Base-by-base conservation (phyloP, 2,329 filamentous ascomycete genomes). In the Aspergillus amoenus region DNA sequence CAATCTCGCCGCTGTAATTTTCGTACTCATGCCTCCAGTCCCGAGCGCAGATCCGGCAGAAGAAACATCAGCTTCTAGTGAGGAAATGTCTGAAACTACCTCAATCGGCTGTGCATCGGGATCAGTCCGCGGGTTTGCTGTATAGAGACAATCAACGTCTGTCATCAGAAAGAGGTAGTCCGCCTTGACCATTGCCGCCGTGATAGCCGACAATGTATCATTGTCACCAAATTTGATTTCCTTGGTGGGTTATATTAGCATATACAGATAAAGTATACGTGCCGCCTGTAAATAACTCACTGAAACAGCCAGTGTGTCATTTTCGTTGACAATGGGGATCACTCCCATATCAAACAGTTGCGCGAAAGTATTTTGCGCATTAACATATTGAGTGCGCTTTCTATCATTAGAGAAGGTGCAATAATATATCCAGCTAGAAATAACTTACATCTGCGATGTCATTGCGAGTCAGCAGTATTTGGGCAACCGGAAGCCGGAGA, bases 201-300 rank as follows among this genome's bases (percentile, higher is more conserved):
- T 96, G 66, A 99, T 97, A 56, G 94, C 94, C 12, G 92, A 96
- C 46, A 99, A 81, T 2, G 94, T 99, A 75, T 99, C 94, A 68
- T 99, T 99, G 80, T 99, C 94, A 64, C 94, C 94, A 71, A 99
- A 99, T 80, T 97, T 97, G 78, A 99, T 99, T 82, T 99, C 94
- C 70, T 79, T 54, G 12, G 3, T 37, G 18, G 34, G 6, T 12
- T 18, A 40, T 21, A 27, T 57, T 51, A 55, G 60, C 12, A 27
- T 30, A 18, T 15, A 22, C 17, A 21, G 5, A 37, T 13, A 18
- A n/a, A 45, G 3, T 37, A 4, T 15, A 34, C n/a, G 8, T 8
- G 11, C 6, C 15, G 8, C 5, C 5, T 18, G n/a, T 41, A 13
- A n/a, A 47, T 17, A 45, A 59, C 76, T 30, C 76, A 81, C 79